A percentile compares a stretch with the other conserved stretches of the same genome.
Evolutionary conservation across 1,139 yeast genomes (phyloP).

Genomic region (Blastobotrys raffinosifermentans): DNA sequence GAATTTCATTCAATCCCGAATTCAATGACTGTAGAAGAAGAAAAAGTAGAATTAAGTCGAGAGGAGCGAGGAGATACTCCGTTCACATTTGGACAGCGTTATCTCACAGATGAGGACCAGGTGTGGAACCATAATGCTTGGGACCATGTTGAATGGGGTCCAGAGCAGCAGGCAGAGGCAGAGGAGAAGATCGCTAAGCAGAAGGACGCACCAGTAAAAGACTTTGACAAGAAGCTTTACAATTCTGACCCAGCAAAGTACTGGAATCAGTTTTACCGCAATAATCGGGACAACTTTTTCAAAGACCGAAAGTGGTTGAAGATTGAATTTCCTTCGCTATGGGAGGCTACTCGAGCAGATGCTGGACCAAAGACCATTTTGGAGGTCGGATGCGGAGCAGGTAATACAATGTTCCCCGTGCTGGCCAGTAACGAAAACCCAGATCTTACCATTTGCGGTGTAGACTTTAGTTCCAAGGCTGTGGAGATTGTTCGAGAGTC

Average conservation of each 20-base stretch:
- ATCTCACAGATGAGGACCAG: slow-evolving; percentile 56
- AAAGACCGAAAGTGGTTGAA: slow-evolving; percentile 95
- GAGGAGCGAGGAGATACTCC: slow-evolving; percentile 69
- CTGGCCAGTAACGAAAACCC: slow-evolving; percentile 75
- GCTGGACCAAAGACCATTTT: slow-evolving; percentile 68
- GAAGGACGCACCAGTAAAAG: slow-evolving; percentile 74
- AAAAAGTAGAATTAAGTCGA: slow-evolving; percentile 18
- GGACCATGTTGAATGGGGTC: slow-evolving; percentile 98
- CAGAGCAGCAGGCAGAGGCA: slow-evolving; percentile 75
- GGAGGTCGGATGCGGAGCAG: slow-evolving; percentile 98
- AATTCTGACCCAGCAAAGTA: slow-evolving; percentile 85
- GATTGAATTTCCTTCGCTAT: slow-evolving; percentile 84
- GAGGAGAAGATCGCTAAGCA: slow-evolving; percentile 70
- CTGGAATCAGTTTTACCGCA: slow-evolving; percentile 92
- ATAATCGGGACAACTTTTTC: slow-evolving; percentile 88
- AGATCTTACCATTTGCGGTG: slow-evolving; percentile 69
- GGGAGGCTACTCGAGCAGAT: slow-evolving; percentile 65
- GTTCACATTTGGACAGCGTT: slow-evolving; percentile 86
- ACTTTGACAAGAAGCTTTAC: slow-evolving; percentile 71
- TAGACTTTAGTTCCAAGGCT: slow-evolving; percentile 87
- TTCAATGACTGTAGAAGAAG: too few relatives aligned
- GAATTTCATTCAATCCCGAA: too few relatives aligned
- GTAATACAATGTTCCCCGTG: slow-evolving; percentile 91
- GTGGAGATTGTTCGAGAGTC: slow-evolving; percentile 72
- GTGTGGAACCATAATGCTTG: slow-evolving; percentile 96